A percentile compares a stretch with the other conserved stretches of the same genome.
phyloP scores from a whole-genome alignment of 495 filamentous ascomycete species.

The Penicillium steckii region DNA sequence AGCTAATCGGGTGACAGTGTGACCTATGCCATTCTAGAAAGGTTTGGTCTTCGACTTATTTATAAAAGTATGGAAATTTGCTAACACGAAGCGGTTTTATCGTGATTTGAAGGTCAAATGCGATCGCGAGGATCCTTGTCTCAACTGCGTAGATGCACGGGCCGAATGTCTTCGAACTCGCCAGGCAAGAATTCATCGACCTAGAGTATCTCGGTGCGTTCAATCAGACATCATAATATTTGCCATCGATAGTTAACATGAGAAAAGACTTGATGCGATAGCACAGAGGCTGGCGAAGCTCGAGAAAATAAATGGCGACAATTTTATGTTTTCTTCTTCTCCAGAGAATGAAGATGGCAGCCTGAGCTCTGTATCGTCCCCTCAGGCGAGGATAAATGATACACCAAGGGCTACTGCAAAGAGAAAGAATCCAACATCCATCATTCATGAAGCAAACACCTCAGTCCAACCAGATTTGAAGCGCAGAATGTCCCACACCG shows the following conservation, averaged over 20 bases:
- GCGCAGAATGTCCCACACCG: slow-evolving; percentile 13
- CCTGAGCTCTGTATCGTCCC: slow-evolving; percentile 7
- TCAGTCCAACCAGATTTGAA: slow-evolving; percentile 4
- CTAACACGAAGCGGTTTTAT: too few relatives aligned
- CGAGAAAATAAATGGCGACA: slow-evolving; percentile 13
- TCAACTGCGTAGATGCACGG: slow-evolving; percentile 24
- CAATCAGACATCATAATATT: not conserved
- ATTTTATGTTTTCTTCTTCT: slow-evolving; percentile 7
- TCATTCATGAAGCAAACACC: not conserved
- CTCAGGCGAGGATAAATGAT: not conserved
- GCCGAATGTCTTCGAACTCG: slow-evolving; percentile 24
- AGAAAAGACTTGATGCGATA: slow-evolving; percentile 20
- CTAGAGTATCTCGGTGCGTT: slow-evolving; percentile 22
- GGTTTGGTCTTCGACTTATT: slow-evolving; percentile 8
- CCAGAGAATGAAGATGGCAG: slow-evolving; percentile 5
- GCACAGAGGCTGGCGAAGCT: slow-evolving; percentile 21
- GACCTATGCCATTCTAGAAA: slow-evolving; percentile 31
- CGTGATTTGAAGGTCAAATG: slow-evolving; percentile 37
- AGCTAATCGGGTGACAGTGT: slow-evolving; percentile 17
- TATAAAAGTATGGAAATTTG: too few relatives aligned
- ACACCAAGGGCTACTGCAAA: not conserved
- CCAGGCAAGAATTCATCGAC: slow-evolving; percentile 24
- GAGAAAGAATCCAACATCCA: slow-evolving; percentile 3
- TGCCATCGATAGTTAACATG: not conserved
- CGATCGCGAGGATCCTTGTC: slow-evolving; percentile 28